Conservation (phyloP, 179 eudicot species). For the Sideroxylon spinosum region DNA sequence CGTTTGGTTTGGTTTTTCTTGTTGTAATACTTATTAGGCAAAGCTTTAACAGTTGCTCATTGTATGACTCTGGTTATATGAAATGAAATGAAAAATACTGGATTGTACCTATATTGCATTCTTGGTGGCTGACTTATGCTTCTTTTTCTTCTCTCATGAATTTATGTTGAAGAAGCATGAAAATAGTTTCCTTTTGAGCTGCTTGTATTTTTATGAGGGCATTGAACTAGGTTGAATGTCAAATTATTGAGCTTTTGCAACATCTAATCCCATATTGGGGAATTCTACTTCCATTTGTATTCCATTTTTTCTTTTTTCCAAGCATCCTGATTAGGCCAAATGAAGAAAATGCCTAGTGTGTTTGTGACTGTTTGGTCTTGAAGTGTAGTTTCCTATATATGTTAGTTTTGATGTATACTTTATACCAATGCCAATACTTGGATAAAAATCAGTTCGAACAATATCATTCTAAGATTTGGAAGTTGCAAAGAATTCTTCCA, state of each 20-base stretch:
- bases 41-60: slow-evolving; percentile 2
- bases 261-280: background rate
- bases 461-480: background rate
- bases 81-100: slow-evolving; percentile 7
- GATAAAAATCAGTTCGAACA: background rate
- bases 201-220: background rate
- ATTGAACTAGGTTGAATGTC: too few species aligned
- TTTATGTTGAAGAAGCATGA: background rate
- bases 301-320: background rate
- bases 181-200: background rate
- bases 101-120: background rate
- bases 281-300: background rate
- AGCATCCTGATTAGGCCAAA: background rate
- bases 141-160: background rate
- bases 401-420: too few species aligned
- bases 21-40: background rate
- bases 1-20: background rate
- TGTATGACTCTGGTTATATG: background rate
- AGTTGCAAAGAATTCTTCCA: too few species aligned
- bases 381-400: too few species aligned
- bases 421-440: too few species aligned
- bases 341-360: background rate
- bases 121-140: background rate
- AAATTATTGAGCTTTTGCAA: background rate
- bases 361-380: too few species aligned